These are phyloP conservation scores for Diutina siamensis DNA, from an alignment of 1,139 yeast species.

Conservation along the genomic window DNA sequence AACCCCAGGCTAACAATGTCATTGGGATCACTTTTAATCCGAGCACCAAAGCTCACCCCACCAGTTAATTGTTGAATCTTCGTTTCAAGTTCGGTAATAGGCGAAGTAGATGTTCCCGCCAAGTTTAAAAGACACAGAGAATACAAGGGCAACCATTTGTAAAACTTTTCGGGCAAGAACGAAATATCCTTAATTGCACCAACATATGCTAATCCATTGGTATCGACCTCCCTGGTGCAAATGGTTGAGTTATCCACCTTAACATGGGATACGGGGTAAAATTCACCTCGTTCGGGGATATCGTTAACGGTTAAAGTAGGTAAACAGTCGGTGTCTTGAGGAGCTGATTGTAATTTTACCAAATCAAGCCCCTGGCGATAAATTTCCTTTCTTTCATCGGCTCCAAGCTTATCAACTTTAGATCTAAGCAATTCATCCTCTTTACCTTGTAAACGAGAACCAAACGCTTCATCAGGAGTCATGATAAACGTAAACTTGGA, in stretches of 20 bases:
- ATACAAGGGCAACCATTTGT: slow-evolving; percentile 67
- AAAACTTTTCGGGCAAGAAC: slow-evolving; percentile 45
- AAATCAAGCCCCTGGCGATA: slow-evolving; percentile 48
- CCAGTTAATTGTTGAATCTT: slow-evolving; percentile 78
- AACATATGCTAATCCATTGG: slow-evolving; percentile 68
- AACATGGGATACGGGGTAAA: slow-evolving; percentile 22
- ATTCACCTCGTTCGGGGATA: slow-evolving; percentile 49
- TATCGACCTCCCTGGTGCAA: slow-evolving; percentile 45
- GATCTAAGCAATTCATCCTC: slow-evolving; percentile 43
- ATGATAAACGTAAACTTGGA: slow-evolving; percentile 64
- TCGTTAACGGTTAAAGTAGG: slow-evolving; percentile 70
- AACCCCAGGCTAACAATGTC: slow-evolving; percentile 33
- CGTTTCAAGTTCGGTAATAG: slow-evolving; percentile 78
- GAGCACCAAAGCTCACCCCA: slow-evolving; percentile 54
- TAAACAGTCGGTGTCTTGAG: slow-evolving; percentile 64
- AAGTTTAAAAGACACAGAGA: slow-evolving; percentile 71
- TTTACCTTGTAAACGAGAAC: slow-evolving; percentile 33
- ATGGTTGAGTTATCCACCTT: slow-evolving; percentile 16
- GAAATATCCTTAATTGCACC: slow-evolving; percentile 47
- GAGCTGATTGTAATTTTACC: slow-evolving; percentile 40
- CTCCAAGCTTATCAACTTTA: slow-evolving; percentile 35
- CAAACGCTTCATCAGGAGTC: slow-evolving; percentile 55
- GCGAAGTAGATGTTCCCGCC: slow-evolving; percentile 57
- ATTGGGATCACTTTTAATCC: slow-evolving; percentile 45
- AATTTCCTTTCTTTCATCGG: slow-evolving; percentile 46